phyloP scores from a whole-genome alignment of 305 asterid genomes.

The Coffea humblotiana region DNA sequence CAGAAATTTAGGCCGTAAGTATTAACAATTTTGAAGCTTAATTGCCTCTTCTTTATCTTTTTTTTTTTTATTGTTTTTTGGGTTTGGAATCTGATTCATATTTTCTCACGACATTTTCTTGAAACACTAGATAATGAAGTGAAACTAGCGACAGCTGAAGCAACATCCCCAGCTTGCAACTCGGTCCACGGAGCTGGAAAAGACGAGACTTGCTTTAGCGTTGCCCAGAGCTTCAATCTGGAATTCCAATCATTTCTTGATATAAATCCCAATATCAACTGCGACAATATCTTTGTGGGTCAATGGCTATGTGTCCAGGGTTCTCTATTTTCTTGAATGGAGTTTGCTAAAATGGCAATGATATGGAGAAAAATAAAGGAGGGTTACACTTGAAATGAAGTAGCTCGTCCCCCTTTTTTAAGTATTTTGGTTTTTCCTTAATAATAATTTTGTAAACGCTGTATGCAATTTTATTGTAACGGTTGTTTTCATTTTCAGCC shows the following conservation, averaged over 20 bases:
- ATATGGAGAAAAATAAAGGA: not conserved
- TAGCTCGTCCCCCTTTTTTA: no score
- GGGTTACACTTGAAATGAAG: not conserved
- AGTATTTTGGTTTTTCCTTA: not conserved
- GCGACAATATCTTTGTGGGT: not conserved
- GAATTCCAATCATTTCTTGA: not conserved
- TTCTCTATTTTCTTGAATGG: not conserved
- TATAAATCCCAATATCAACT: slow-evolving; percentile 4
- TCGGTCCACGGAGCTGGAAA: not conserved
- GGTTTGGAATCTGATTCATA: not conserved
- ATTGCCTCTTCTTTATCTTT: not conserved
- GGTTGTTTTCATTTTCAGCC: not conserved
- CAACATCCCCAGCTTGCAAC: not conserved
- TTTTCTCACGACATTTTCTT: not conserved
- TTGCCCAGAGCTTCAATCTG: not conserved
- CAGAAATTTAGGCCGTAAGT: not conserved
- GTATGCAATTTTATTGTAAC: not conserved
- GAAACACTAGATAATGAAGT: not conserved
- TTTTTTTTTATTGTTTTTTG: not conserved
- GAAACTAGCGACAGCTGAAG: no score
- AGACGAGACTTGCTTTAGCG: not conserved
- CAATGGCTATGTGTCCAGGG: slow-evolving; percentile 1
- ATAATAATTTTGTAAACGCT: not conserved
- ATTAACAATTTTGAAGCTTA: not conserved
- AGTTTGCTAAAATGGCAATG: not conserved